Conservation (phyloP, 2,329 filamentous ascomycete genomes). For the Sporothrix euskadiensis region DNA sequence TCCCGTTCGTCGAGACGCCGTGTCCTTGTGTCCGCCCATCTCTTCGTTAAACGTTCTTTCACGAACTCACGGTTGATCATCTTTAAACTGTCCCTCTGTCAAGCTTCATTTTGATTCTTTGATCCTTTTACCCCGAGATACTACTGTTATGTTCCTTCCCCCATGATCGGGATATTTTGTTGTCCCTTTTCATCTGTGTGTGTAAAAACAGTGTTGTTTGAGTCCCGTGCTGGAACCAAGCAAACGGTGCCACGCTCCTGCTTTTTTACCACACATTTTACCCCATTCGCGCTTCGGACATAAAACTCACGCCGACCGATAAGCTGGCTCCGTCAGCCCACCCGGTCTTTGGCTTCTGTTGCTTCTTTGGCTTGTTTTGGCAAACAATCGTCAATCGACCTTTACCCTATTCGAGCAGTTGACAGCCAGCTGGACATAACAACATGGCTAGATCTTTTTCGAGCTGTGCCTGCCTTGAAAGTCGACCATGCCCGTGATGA, state of each 20-base stretch:
- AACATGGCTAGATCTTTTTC: background rate
- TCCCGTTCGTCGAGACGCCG: background rate
- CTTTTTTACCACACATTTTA: background rate
- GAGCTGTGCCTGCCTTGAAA: background rate
- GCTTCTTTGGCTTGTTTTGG: too few species aligned
- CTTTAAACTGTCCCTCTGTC: too few species aligned
- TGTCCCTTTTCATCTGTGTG: background rate
- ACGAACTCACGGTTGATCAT: background rate
- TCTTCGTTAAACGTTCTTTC: background rate
- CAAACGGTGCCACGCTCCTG: slow-evolving; percentile 5
- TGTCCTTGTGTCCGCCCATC: background rate
- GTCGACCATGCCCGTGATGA: background rate
- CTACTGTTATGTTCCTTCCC: background rate
- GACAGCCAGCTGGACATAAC: background rate
- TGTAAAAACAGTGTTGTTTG: background rate
- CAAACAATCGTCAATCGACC: background rate
- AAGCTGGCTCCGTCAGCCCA: background rate
- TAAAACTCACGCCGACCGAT: slow-evolving; percentile 28
- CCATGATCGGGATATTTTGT: background rate
- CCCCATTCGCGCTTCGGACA: slow-evolving; percentile 29
- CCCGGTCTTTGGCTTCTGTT: background rate
- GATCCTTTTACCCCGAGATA: background rate
- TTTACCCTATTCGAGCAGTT: background rate
- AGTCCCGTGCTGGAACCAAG: background rate
- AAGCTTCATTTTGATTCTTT: background rate